Percentiles rank a stretch among this genome's conserved stretches.
These are phyloP conservation scores for Exophiala dermatitidis DNA, from an alignment of 2,329 filamentous ascomycete genomes.

Conservation along the genomic window DNA sequence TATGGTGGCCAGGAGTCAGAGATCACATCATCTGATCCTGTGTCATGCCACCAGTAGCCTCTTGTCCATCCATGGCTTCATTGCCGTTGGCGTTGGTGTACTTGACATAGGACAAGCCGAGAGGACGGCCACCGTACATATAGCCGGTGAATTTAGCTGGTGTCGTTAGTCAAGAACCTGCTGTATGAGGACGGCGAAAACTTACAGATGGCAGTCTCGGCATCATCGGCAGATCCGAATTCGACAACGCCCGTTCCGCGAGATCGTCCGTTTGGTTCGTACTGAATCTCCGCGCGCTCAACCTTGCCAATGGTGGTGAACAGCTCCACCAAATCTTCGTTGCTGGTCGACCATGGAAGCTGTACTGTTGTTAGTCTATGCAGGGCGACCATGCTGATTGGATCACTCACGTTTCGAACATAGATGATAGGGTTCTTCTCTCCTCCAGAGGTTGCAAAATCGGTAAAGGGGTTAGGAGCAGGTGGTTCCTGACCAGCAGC, in stretches of 20 bases:
- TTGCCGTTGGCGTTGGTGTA: conserved; percentile 64
- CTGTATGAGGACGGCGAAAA: conserved; percentile 8
- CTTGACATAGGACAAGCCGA: conserved; percentile 89
- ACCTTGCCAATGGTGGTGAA: conserved; percentile 98
- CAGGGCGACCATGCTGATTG: too few relatives aligned
- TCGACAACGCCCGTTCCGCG: conserved; percentile 94
- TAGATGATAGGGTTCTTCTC: conserved; percentile 82
- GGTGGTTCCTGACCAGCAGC: conserved; percentile 34
- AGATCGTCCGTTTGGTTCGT: conserved; percentile 91
- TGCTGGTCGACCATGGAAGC: conserved; percentile 98
- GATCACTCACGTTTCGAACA: conserved; percentile 82
- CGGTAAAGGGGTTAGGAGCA: conserved; percentile 81
- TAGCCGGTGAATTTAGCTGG: conserved; percentile 91
- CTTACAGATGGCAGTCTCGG: conserved; percentile 78
- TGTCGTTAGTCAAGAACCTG: conserved; percentile 1
- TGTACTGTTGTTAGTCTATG: conserved; percentile 37
- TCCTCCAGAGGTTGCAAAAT: conserved; percentile 78
- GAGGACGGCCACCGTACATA: conserved; percentile 89
- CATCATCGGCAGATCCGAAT: conserved; percentile 74
- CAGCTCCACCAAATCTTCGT: conserved; percentile 91
- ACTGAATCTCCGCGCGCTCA: conserved; percentile 97
- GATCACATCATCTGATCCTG: conserved; percentile 94
- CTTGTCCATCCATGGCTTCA: conserved; percentile 77
- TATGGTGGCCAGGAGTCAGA: too few relatives aligned
- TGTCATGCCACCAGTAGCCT: conserved; percentile 63